Percentiles rank a stretch among this genome's conserved stretches.
Conservation (phyloP, 345 rosid species). For the Linum lewisii region DNA sequence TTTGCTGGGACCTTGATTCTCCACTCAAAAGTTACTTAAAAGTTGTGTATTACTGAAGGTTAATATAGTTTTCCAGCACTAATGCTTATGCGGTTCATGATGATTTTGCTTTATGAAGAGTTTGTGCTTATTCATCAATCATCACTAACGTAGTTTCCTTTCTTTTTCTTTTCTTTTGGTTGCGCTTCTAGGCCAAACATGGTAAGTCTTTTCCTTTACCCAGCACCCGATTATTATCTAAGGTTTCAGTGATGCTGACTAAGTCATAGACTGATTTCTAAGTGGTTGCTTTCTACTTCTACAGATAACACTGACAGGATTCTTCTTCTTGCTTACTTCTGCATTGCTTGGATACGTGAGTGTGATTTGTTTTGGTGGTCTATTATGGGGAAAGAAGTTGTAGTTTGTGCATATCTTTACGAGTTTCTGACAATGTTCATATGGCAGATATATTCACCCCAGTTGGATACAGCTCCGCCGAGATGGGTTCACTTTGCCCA, state of each 20-base stretch:
- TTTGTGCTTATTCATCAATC: slow-evolving; percentile 2
- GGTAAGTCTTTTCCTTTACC: slow-evolving; percentile 40
- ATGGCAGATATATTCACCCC: slow-evolving; percentile 72
- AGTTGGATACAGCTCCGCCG: slow-evolving; percentile 80
- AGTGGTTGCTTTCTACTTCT: slow-evolving; percentile 16
- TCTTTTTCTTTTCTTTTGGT: slow-evolving; percentile 9
- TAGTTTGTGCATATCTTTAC: not conserved
- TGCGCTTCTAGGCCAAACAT: slow-evolving; percentile 68
- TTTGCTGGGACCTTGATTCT: not conserved
- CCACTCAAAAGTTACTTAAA: not conserved
- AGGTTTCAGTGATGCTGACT: not conserved
- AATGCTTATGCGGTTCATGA: not conserved
- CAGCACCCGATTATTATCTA: not conserved
- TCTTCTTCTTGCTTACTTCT: slow-evolving; percentile 74
- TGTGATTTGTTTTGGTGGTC: slow-evolving; percentile 13
- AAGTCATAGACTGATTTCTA: not conserved
- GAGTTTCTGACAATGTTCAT: not conserved
- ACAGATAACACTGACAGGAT: slow-evolving; percentile 89
- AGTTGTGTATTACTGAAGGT: not conserved
- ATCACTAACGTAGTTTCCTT: slow-evolving; percentile 13
- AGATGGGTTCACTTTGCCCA: slow-evolving; percentile 95
- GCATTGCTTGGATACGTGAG: slow-evolving; percentile 91
- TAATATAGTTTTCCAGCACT: not conserved
- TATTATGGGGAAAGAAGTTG: not conserved
- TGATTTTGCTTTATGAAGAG: not conserved